phyloP scores from a whole-genome alignment of 1,284 basidiomycete genomes.

The Tetrapyrgos nigripes region DNA sequence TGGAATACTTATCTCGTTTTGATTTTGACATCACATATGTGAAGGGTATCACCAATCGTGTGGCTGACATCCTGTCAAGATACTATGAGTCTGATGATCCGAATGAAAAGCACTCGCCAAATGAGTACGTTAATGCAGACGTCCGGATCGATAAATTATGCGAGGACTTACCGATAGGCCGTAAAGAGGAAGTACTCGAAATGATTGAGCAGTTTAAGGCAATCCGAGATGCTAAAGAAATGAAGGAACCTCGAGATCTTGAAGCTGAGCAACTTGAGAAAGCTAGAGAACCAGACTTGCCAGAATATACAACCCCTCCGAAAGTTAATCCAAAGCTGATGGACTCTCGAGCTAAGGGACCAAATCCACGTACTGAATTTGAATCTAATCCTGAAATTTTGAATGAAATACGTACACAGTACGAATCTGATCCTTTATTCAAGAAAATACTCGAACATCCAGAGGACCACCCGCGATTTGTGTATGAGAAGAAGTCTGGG shows the following conservation, averaged over 20 bases:
- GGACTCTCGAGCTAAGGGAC: neutral
- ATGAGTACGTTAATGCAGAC: slow-evolving; percentile 36
- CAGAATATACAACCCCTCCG: slow-evolving; percentile 10
- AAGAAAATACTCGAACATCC: slow-evolving; percentile 17
- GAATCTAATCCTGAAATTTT: neutral
- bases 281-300: neutral
- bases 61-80: slow-evolving; percentile 26
- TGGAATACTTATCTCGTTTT: slow-evolving; percentile 40
- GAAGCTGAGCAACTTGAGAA: no score
- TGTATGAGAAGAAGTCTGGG: no score
- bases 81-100: slow-evolving; percentile 36
- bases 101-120: slow-evolving; percentile 17
- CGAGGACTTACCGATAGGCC: slow-evolving; percentile 28
- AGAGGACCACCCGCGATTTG: slow-evolving; percentile 19
- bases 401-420: neutral
- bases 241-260: no score
- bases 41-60: neutral
- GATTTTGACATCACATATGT: slow-evolving; percentile 27
- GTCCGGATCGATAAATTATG: slow-evolving; percentile 29
- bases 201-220: no score
- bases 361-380: neutral
- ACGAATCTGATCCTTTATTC: slow-evolving; percentile 20
- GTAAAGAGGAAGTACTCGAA: slow-evolving; percentile 7
- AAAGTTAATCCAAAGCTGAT: neutral
- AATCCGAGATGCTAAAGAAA: no score